These are phyloP conservation scores for Kockiozyma suomiensis DNA, from an alignment of 805 yeast species.

Conservation along the genomic window DNA sequence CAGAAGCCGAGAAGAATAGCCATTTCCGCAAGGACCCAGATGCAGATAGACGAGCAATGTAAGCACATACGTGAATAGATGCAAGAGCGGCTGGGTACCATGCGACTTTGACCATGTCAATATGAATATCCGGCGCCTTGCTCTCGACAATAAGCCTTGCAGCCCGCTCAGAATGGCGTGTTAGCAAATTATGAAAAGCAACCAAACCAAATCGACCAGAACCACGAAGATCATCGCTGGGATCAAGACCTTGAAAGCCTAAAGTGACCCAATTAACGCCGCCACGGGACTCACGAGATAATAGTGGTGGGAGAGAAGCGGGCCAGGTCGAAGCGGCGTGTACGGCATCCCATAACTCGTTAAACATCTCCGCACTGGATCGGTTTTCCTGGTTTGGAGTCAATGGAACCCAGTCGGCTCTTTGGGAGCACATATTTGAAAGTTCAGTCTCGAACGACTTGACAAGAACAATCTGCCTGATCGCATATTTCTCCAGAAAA, in stretches of 20 bases:
- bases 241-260: constrained; percentile 47
- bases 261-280: constrained; percentile 42
- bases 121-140: constrained; percentile 22
- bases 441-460: constrained; percentile 14
- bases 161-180: constrained; percentile 16
- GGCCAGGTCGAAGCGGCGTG: constrained; percentile 28
- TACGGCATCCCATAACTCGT: constrained; percentile 13
- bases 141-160: constrained; percentile 19
- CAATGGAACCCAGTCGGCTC: constrained; percentile 14
- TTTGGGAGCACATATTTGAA: neutral
- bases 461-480: constrained; percentile 14
- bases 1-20: constrained; percentile 12
- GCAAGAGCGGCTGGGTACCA: constrained; percentile 38
- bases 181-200: constrained; percentile 9
- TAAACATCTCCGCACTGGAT: neutral
- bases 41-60: constrained; percentile 14
- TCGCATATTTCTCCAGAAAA: constrained; percentile 15
- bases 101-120: constrained; percentile 24
- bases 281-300: constrained; percentile 27
- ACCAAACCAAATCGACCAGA: constrained; percentile 34
- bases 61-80: constrained; percentile 33
- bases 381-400: neutral
- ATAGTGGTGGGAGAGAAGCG: constrained; percentile 15
- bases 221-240: constrained; percentile 45
- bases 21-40: constrained; percentile 25